Conservation (phyloP, 2,329 filamentous ascomycete genomes). For the Aureobasidium sp. region DNA sequence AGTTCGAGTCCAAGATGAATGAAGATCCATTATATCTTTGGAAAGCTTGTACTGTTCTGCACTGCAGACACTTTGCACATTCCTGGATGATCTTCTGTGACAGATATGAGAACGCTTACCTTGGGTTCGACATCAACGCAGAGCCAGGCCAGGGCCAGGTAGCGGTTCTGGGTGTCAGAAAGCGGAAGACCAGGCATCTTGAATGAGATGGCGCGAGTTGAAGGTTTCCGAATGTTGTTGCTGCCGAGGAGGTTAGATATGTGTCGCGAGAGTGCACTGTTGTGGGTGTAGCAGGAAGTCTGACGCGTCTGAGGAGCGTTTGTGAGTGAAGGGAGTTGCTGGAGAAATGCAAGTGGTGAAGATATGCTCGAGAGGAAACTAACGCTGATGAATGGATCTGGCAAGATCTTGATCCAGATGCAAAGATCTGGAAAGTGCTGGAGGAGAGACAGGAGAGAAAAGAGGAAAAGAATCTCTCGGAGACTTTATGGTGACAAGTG, state of each 20-base stretch:
- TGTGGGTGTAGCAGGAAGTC: neutral
- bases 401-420: neutral
- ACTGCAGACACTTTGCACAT: neutral
- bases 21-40: neutral
- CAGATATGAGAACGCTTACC: conserved; percentile 12
- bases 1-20: neutral
- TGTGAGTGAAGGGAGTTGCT: neutral
- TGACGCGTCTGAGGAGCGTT: neutral
- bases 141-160: conserved; percentile 23
- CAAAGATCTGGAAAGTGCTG: neutral
- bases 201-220: neutral
- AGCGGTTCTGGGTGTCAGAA: conserved; percentile 10
- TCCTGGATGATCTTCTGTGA: neutral
- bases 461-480: neutral
- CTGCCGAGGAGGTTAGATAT: neutral
- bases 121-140: conserved; percentile 25
- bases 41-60: neutral
- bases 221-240: neutral
- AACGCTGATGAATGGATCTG: neutral
- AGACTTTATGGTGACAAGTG: neutral
- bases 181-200: neutral
- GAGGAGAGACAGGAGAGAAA: neutral
- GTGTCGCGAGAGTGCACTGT: neutral
- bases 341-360: neutral
- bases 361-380: neutral